Conservation (phyloP, 345 rosid genomes). For the Stellera chamaejasme region DNA sequence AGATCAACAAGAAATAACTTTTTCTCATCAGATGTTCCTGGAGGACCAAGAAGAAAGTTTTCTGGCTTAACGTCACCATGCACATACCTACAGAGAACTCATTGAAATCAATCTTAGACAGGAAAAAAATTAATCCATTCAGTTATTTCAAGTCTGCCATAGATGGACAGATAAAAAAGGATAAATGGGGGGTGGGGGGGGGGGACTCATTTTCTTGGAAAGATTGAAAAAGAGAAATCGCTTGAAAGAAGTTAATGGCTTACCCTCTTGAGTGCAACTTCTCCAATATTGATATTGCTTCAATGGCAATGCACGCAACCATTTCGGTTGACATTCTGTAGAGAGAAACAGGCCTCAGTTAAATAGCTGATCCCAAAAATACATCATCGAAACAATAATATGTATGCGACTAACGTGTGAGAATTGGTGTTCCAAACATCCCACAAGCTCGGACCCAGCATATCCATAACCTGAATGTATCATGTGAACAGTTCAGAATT, state of each 20-base stretch:
- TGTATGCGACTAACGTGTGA: slow-evolving; percentile 39
- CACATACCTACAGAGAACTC: slow-evolving; percentile 34
- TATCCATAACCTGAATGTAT: slow-evolving; percentile 64
- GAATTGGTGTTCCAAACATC: slow-evolving; percentile 70
- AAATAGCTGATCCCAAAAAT: slow-evolving; percentile 6
- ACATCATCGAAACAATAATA: slow-evolving; percentile 1
- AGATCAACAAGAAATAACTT: slow-evolving; percentile 60
- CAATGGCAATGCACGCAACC: slow-evolving; percentile 78
- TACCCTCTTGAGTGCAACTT: slow-evolving; percentile 69
- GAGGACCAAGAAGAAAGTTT: slow-evolving; percentile 63
- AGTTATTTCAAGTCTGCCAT: too few species aligned
- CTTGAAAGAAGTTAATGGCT: slow-evolving; percentile 3
- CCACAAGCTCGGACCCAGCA: slow-evolving; percentile 78
- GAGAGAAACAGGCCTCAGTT: slow-evolving; percentile 10
- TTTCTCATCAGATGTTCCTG: slow-evolving; percentile 52
- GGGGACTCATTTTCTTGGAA: slow-evolving; percentile 4
- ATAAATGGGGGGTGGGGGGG: background rate
- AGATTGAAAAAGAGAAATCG: background rate
- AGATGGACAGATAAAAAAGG: too few species aligned
- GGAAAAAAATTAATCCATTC: background rate
- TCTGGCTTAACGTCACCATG: slow-evolving; percentile 85
- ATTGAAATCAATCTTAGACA: slow-evolving; percentile 3
- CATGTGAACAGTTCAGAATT: background rate
- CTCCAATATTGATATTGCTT: slow-evolving; percentile 71
- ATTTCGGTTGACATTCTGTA: slow-evolving; percentile 69